These are phyloP conservation scores for Mycothermus thermophilus DNA, from an alignment of 495 filamentous ascomycete species.

Conservation along the genomic window DNA sequence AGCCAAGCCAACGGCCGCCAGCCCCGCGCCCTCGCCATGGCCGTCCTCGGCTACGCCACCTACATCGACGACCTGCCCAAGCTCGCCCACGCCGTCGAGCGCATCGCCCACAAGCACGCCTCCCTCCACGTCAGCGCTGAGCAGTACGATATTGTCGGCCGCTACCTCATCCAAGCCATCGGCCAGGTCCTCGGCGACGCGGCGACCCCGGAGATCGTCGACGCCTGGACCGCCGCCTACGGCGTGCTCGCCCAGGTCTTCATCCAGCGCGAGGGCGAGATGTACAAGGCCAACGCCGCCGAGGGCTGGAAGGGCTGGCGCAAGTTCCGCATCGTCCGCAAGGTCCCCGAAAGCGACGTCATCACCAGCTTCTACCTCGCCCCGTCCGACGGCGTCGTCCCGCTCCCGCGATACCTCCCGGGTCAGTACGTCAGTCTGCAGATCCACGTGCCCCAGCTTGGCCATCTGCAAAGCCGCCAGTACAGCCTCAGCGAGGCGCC, in stretches of 20 bases:
- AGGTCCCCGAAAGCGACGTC: conserved; percentile 41
- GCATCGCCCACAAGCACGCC: conserved; percentile 64
- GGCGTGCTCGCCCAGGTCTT: conserved; percentile 50
- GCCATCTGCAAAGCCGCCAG: conserved; percentile 50
- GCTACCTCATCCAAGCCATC: conserved; percentile 54
- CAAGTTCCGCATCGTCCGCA: conserved; percentile 47
- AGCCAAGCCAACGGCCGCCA: conserved; percentile 54
- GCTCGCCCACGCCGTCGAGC: conserved; percentile 48
- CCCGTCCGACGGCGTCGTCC: conserved; percentile 40
- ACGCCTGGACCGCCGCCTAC: conserved; percentile 54
- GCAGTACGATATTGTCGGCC: conserved; percentile 55
- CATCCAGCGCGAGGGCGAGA: conserved; percentile 45
- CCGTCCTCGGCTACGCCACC: conserved; percentile 55
- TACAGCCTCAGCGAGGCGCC: conserved; percentile 58
- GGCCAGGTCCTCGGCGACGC: conserved; percentile 51
- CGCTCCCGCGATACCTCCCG: conserved; percentile 47
- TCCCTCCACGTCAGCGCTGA: conserved; percentile 54
- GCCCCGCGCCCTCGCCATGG: conserved; percentile 47
- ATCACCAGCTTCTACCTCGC: conserved; percentile 56
- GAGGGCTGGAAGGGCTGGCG: conserved; percentile 49
- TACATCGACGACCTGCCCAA: conserved; percentile 56
- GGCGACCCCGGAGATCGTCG: conserved; percentile 49
- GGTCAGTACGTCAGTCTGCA: conserved; percentile 60
- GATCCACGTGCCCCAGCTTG: conserved; percentile 41
- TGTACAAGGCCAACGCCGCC: conserved; percentile 41